Evolutionary conservation across 768 basidiomycete species (phyloP).

Genomic region (Candolleomyces efflorescens): DNA sequence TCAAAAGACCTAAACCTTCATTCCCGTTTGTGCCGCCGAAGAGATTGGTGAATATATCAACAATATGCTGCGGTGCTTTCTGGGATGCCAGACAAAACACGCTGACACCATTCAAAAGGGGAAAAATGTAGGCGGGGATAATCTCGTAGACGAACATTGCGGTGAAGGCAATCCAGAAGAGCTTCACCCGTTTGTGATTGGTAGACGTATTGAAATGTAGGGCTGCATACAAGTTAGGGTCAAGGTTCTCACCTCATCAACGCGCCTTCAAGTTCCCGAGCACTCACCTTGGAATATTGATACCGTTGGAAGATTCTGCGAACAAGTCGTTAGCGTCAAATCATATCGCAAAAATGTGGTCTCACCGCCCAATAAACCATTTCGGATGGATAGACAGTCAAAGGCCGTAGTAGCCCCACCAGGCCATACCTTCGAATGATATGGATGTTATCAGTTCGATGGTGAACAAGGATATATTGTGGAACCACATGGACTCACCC

Average conservation of each 20-base stretch:
- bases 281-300: background rate
- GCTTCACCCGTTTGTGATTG: constrained; percentile 25
- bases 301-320: constrained; percentile 13
- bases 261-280: constrained; percentile 13
- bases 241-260: background rate
- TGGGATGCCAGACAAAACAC: constrained; percentile 60
- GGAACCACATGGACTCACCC: constrained; percentile 31
- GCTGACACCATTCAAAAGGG: constrained; percentile 58
- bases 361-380: constrained; percentile 2
- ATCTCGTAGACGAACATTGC: constrained; percentile 53
- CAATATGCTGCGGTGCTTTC: constrained; percentile 35
- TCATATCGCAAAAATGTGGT: background rate
- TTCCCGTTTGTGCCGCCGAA: constrained; percentile 68
- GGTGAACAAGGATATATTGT: background rate
- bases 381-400: constrained; percentile 53
- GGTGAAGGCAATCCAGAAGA: constrained; percentile 27
- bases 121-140: constrained; percentile 58
- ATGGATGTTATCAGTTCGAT: background rate
- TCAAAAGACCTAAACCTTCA: constrained; percentile 61
- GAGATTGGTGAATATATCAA: constrained; percentile 54
- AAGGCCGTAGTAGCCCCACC: constrained; percentile 41
- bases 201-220: constrained; percentile 41
- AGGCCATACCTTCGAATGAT: constrained; percentile 45
- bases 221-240: background rate
- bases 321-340: constrained; percentile 49